A percentile compares a stretch with the other conserved stretches of the same genome.
These are phyloP conservation scores for Fraxinus cuspidata DNA, from an alignment of 257 asterid genomes.

Conservation along the genomic window DNA sequence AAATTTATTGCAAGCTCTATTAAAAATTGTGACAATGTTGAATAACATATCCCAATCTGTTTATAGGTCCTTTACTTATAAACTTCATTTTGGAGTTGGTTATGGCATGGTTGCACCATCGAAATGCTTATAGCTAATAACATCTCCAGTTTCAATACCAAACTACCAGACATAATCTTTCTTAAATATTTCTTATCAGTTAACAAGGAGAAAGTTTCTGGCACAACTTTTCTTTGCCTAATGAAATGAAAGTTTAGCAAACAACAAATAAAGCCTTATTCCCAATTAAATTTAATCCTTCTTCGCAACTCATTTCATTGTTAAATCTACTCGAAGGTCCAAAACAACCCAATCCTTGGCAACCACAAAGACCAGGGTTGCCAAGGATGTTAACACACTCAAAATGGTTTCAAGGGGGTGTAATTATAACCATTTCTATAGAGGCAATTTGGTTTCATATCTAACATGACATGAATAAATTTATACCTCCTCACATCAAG, in stretches of 20 bases:
- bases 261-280: neutral
- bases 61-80: neutral
- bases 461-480: neutral
- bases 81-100: neutral
- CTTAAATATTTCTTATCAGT: neutral
- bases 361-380: neutral
- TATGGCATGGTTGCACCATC: neutral
- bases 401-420: neutral
- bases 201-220: neutral
- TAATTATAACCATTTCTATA: neutral
- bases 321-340: neutral
- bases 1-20: neutral
- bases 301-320: neutral
- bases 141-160: neutral
- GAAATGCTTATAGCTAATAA: neutral
- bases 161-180: neutral
- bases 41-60: neutral
- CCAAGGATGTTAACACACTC: neutral
- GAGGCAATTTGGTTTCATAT: neutral
- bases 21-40: neutral
- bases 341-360: neutral
- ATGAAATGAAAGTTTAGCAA: neutral
- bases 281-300: neutral
- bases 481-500: conserved; percentile 96
- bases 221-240: neutral